phyloP scores from a whole-genome alignment of 768 basidiomycete genomes.

The Boletus huronensis region DNA sequence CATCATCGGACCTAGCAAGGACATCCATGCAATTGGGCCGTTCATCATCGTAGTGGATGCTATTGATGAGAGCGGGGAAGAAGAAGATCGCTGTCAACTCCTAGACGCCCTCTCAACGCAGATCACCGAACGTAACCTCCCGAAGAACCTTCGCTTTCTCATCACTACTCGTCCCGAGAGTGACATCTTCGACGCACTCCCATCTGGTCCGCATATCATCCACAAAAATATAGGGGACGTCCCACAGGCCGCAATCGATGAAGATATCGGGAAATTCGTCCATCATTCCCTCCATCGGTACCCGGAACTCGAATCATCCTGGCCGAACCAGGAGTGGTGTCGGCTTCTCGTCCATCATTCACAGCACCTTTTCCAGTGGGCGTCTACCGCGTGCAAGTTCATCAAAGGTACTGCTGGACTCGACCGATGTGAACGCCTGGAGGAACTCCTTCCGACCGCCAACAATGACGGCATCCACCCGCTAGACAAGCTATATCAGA shows the following conservation, averaged over 20 bases:
- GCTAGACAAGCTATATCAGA: too few species aligned
- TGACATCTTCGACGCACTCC: neutral
- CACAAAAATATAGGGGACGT: neutral
- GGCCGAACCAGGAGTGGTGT: too few species aligned
- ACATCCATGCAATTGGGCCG: neutral
- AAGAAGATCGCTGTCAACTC: neutral
- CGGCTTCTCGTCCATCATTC: too few species aligned
- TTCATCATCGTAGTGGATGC: neutral
- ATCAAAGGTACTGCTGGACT: too few species aligned
- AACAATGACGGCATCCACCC: too few species aligned
- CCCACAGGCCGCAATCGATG: neutral
- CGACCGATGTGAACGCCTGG: too few species aligned
- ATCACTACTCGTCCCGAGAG: neutral
- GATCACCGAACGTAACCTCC: neutral
- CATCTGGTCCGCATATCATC: neutral
- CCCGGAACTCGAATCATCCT: neutral
- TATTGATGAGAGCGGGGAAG: neutral
- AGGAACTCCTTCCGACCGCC: too few species aligned
- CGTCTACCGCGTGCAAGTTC: too few species aligned
- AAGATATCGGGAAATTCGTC: neutral
- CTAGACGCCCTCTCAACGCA: neutral
- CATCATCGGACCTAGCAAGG: neutral
- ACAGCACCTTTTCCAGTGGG: too few species aligned
- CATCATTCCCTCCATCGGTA: neutral
- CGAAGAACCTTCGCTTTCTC: neutral